These are phyloP conservation scores for Miscanthus lutarioriparius DNA, from an alignment of 176 grass and related monocot species.

Conservation along the genomic window DNA sequence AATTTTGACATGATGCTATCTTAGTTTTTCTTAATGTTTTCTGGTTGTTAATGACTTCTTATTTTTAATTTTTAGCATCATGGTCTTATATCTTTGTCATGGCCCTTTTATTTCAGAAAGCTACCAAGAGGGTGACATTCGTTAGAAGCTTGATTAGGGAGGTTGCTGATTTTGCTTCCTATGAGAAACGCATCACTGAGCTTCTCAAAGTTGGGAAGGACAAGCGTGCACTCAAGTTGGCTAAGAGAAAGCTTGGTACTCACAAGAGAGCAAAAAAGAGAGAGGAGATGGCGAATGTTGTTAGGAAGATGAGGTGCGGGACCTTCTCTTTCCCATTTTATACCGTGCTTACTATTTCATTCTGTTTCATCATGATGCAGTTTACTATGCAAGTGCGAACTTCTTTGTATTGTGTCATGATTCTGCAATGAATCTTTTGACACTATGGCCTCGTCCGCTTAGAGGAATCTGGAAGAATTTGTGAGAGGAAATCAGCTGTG, in stretches of 20 bases:
- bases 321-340: neutral
- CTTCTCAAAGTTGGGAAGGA: conserved; percentile 74
- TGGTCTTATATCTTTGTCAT: neutral
- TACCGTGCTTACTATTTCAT: neutral
- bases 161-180: conserved; percentile 58
- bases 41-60: neutral
- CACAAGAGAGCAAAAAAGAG: conserved; percentile 80
- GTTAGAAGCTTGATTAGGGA: conserved; percentile 61
- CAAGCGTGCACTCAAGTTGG: conserved; percentile 58
- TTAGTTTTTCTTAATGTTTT: neutral
- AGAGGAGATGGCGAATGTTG: conserved; percentile 60
- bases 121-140: conserved; percentile 51
- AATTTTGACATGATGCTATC: neutral
- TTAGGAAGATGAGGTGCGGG: conserved; percentile 58
- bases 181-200: conserved; percentile 66
- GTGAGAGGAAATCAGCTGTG: too few species aligned
- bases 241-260: conserved; percentile 67
- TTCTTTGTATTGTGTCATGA: neutral
- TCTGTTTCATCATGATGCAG: neutral
- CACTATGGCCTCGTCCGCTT: too few species aligned
- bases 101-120: conserved; percentile 36
- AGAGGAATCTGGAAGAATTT: too few species aligned
- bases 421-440: neutral
- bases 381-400: neutral
- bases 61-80: neutral